Evolutionary conservation across 2,329 filamentous ascomycete genomes (phyloP).

Genomic region (Gaeumannomyces sp.): DNA sequence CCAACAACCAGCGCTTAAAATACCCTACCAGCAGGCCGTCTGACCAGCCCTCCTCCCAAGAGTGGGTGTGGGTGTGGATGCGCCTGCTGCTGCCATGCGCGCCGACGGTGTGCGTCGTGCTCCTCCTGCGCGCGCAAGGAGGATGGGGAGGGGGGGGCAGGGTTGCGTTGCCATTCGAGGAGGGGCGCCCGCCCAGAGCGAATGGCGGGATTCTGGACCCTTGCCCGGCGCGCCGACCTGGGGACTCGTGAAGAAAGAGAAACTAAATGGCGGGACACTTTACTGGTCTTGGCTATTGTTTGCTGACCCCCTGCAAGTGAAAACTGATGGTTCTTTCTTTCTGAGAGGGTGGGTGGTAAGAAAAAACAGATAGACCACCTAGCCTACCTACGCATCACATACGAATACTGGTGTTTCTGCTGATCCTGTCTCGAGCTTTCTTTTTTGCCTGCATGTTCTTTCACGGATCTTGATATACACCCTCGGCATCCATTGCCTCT

Average conservation of each 20-base stretch:
- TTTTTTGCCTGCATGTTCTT: background rate
- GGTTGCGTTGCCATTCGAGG: background rate
- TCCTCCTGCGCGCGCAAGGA: background rate
- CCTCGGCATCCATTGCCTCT: background rate
- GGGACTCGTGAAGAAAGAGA: background rate
- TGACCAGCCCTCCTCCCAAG: background rate
- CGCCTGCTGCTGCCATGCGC: background rate
- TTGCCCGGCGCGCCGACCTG: background rate
- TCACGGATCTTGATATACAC: background rate
- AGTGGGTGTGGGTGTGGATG: background rate
- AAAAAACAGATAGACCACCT: conserved; percentile 2
- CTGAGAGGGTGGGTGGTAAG: background rate
- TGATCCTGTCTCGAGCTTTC: background rate
- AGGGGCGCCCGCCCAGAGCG: background rate
- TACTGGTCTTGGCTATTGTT: background rate
- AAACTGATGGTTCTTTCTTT: background rate
- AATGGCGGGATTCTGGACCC: background rate
- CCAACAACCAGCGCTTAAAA: conserved; percentile 9
- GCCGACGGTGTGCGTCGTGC: no score
- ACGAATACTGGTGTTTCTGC: background rate
- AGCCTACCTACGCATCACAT: background rate
- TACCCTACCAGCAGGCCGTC: background rate
- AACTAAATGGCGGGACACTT: background rate
- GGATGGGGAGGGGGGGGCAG: no score
- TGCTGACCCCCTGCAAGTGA: background rate